Evolutionary conservation across 257 asterid genomes (phyloP).

Genomic region (Solanum pimpinellifolium): DNA sequence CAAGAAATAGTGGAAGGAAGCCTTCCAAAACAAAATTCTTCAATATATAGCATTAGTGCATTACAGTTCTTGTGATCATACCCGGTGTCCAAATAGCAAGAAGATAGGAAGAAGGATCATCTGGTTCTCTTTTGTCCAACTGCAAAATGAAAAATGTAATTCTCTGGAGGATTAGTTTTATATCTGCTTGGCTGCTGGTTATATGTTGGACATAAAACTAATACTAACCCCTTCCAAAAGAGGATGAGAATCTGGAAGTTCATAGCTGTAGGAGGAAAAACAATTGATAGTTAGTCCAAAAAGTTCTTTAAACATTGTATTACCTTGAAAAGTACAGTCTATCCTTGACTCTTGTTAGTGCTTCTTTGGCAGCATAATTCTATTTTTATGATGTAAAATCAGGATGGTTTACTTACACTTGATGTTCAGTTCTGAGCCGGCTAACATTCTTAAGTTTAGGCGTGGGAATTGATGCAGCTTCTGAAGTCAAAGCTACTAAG

Average conservation of each 20-base stretch:
- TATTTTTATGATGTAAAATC: neutral
- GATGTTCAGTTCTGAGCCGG: conserved; percentile 95
- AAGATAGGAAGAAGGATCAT: conserved; percentile 87
- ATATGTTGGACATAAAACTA: neutral
- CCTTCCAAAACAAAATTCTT: neutral
- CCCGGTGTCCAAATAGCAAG: conserved; percentile 99
- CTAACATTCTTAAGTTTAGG: conserved; percentile 83
- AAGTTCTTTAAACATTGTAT: neutral
- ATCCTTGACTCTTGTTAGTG: neutral
- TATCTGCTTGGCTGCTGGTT: neutral
- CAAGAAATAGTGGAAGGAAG: neutral
- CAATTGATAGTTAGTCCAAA: conserved; percentile 1
- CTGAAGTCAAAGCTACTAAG: conserved; percentile 69
- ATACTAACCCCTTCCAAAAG: conserved; percentile 72
- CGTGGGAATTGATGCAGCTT: conserved; percentile 80
- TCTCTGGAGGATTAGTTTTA: conserved; percentile 5
- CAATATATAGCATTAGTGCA: neutral
- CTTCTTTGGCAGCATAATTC: neutral
- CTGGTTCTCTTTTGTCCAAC: conserved; percentile 85
- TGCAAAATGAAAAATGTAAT: conserved; percentile 24
- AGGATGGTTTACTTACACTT: conserved; percentile 57
- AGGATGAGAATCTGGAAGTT: conserved; percentile 91
- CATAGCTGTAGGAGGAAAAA: conserved; percentile 57
- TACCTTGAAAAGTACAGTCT: neutral
- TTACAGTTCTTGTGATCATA: conserved; percentile 15